Evolutionary conservation across 306 rosid species (phyloP).

Genomic region (Sophora flavescens): DNA sequence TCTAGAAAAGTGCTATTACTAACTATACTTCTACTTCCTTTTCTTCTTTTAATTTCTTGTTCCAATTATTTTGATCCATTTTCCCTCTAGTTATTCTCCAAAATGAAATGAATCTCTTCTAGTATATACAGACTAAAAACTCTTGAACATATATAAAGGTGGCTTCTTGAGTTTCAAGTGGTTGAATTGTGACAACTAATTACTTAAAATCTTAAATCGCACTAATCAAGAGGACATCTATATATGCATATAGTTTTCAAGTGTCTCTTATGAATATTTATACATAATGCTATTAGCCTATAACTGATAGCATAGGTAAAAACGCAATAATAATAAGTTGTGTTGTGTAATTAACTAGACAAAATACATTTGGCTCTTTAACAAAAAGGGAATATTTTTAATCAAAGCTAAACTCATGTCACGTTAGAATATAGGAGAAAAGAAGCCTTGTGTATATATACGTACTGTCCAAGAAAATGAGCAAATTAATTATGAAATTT

Average conservation of each 20-base stretch:
- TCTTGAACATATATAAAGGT: conserved; percentile 1
- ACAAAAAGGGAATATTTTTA: not conserved
- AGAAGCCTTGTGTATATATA: not conserved
- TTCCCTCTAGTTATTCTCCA: not conserved
- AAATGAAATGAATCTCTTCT: not conserved
- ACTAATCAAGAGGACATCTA: not conserved
- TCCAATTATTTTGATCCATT: conserved; percentile 9
- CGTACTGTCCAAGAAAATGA: conserved; percentile 20
- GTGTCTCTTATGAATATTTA: not conserved
- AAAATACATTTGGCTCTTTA: conserved; percentile 4
- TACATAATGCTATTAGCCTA: conserved; percentile 7
- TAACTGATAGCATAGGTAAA: not conserved
- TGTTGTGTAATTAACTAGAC: not conserved
- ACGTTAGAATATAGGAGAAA: not conserved
- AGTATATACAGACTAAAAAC: no score
- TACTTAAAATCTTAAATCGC: not conserved
- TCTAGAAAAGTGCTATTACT: not conserved
- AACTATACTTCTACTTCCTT: not conserved
- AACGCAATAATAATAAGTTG: not conserved
- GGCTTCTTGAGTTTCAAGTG: not conserved
- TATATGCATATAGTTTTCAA: conserved; percentile 4
- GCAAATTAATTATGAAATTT: not conserved
- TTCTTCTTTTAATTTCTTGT: conserved; percentile 16
- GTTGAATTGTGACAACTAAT: not conserved
- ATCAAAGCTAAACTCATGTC: not conserved